phyloP scores from a whole-genome alignment of 108 stramenopile species.

The Cyclotella choctawhatcheeana region DNA sequence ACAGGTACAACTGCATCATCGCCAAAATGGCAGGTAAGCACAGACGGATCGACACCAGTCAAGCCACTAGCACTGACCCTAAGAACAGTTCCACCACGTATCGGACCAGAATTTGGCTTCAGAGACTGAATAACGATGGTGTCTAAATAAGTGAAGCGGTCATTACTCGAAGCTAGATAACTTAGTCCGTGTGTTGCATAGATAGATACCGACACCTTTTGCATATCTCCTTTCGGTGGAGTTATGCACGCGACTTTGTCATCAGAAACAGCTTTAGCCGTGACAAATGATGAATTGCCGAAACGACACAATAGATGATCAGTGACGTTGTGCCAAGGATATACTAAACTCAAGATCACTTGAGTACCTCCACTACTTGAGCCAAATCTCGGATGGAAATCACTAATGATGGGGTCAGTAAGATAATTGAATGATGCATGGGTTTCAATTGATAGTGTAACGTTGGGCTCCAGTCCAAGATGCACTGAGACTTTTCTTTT shows the following conservation, averaged over 20 bases:
- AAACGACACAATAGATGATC: slow-evolving; percentile 44
- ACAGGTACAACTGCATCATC: slow-evolving; percentile 14
- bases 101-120: slow-evolving; percentile 39
- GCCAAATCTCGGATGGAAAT: slow-evolving; percentile 36
- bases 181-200: slow-evolving; percentile 26
- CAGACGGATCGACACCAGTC: slow-evolving; percentile 1
- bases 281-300: slow-evolving; percentile 29
- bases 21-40: slow-evolving; percentile 40
- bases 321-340: slow-evolving; percentile 21
- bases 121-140: slow-evolving; percentile 21
- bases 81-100: slow-evolving; percentile 34
- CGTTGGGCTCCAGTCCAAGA: slow-evolving; percentile 16
- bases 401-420: slow-evolving; percentile 23
- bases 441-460: slow-evolving; percentile 18
- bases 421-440: slow-evolving; percentile 40
- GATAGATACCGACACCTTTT: slow-evolving; percentile 12
- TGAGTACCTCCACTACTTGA: slow-evolving; percentile 31
- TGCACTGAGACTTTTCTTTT: slow-evolving; percentile 21
- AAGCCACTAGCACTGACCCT: slow-evolving; percentile 6
- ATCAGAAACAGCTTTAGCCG: neutral
- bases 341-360: slow-evolving; percentile 19
- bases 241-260: slow-evolving; percentile 21
- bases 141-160: slow-evolving; percentile 23
- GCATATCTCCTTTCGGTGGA: slow-evolving; percentile 6
- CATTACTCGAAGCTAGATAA: slow-evolving; percentile 29